A percentile compares a stretch with the other conserved stretches of the same genome.
phyloP scores from a whole-genome alignment of 495 filamentous ascomycete genomes.

The Talaromyces liani region DNA sequence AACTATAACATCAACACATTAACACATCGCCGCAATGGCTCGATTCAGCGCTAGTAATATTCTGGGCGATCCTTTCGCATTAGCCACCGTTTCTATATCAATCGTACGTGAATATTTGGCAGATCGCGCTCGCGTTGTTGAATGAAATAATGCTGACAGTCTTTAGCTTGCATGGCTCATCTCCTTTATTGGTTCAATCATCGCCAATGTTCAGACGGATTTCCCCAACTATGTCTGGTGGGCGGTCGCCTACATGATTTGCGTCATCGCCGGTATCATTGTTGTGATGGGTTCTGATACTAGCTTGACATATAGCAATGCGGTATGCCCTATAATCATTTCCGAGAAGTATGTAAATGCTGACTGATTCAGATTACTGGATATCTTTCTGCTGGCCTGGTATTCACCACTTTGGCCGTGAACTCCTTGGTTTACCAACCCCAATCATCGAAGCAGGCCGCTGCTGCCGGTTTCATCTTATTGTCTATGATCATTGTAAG shows the following conservation, averaged over 20 bases:
- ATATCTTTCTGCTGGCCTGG: conserved; percentile 73
- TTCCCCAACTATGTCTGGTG: conserved; percentile 92
- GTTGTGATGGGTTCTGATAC: conserved; percentile 75
- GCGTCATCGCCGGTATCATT: conserved; percentile 69
- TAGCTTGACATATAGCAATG: conserved; percentile 80
- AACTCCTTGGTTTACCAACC: conserved; percentile 71
- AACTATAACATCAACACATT: conserved; percentile 2
- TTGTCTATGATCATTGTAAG: conserved; percentile 88
- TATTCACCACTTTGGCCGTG: conserved; percentile 75
- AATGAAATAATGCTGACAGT: neutral
- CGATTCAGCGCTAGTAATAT: conserved; percentile 79
- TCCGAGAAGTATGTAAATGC: conserved; percentile 3
- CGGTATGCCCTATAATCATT: conserved; percentile 42
- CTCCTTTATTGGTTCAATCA: conserved; percentile 75
- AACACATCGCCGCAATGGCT: conserved; percentile 26
- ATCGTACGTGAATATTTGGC: conserved; percentile 50
- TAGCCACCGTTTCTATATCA: conserved; percentile 89
- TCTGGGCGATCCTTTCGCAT: conserved; percentile 90
- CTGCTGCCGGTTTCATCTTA: conserved; percentile 90
- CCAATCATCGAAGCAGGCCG: conserved; percentile 68
- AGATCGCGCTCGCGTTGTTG: neutral
- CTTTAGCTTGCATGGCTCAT: conserved; percentile 89
- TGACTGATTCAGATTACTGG: conserved; percentile 60
- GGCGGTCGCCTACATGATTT: conserved; percentile 76
- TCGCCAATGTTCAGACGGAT: conserved; percentile 50